Base-by-base conservation (phyloP, 768 basidiomycete genomes). In the Rubroboletus satanas region DNA sequence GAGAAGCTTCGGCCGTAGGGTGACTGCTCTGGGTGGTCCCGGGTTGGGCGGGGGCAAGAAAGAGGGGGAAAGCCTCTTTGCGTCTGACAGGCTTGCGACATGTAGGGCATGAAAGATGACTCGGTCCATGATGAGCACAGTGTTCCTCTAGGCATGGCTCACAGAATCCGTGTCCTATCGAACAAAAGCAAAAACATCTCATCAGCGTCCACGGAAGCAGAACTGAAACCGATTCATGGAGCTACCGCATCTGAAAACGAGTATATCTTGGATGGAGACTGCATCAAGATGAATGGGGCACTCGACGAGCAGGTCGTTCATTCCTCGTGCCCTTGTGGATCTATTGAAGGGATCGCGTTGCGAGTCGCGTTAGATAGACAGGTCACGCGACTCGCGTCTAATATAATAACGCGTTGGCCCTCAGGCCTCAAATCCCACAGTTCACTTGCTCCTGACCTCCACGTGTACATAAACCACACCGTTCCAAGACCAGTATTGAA, bases 201-300 rank as follows among this genome's bases (percentile, higher is more conserved):
- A 32, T 69, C 49, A 61, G 66, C 47, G 17, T 17, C 10, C 50
- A 51, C 38, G 18, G 43, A 46, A 42, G n/a, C 12, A 36, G 43
- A 32, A 52, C 33, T 33, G 33, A 52, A 52, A 37, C 18, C 17
- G 45, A 52, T 52, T 52, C 14, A 33, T 26, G 49, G 58, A 58
- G 43, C 42, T 64, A 70, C 69, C 69, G 51, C 69, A 70, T 60
- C 51, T 70, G 58, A 71, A 68, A 8, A 63, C 60, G 48, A 64
- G 61, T 42, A 70, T 56, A 5, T 71, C 60, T 11, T 59, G 64
- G 49, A 70, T 60, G 36, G 61, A 49, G 6, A 70, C 68, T 0
- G 61, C 58, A 7, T 66, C 69, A 4, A 70, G 64, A 33, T 70
- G 69, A n/a, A 70, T 70, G 9, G 70, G 68, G 28, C 69, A 70